phyloP scores from a whole-genome alignment of 768 basidiomycete species.

The Butyriboletus loyo region DNA sequence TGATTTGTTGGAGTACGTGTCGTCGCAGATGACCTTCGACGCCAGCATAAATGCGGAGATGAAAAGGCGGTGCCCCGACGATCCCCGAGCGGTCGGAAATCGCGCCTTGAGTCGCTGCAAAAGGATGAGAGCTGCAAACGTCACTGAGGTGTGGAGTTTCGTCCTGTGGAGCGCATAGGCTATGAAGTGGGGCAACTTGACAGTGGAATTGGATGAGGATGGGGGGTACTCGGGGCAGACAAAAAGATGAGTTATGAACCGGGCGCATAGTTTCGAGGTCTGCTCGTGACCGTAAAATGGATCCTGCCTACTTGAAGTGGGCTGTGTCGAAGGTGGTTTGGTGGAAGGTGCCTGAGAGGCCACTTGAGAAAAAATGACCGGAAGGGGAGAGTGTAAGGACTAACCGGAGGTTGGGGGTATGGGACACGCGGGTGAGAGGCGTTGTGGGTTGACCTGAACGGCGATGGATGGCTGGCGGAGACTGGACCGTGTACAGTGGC shows the following conservation, averaged over 20 bases:
- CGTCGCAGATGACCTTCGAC: slow-evolving; percentile 84
- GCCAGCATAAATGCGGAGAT: slow-evolving; percentile 75
- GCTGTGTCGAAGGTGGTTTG: slow-evolving; percentile 33
- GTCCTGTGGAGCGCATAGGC: slow-evolving; percentile 70
- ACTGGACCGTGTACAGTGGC: slow-evolving; percentile 33
- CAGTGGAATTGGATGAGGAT: slow-evolving; percentile 25
- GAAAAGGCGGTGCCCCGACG: slow-evolving; percentile 68
- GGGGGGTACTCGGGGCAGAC: slow-evolving; percentile 83
- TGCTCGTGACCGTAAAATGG: slow-evolving; percentile 62
- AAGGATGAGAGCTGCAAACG: slow-evolving; percentile 40
- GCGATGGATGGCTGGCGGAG: slow-evolving; percentile 26
- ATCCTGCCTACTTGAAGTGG: slow-evolving; percentile 21
- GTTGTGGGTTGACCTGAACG: slow-evolving; percentile 26
- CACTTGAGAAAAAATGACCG: neutral
- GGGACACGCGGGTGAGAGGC: slow-evolving; percentile 25
- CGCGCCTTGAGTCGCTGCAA: slow-evolving; percentile 65
- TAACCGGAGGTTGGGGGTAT: slow-evolving; percentile 28
- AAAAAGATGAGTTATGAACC: slow-evolving; percentile 84
- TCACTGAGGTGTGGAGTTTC: slow-evolving; percentile 54
- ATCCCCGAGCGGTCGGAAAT: slow-evolving; percentile 74
- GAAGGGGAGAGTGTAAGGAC: neutral
- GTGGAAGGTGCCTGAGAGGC: slow-evolving; percentile 21
- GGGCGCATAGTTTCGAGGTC: slow-evolving; percentile 62
- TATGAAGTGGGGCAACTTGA: slow-evolving; percentile 55
- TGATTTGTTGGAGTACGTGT: slow-evolving; percentile 90